Evolutionary conservation across 352 stramenopile genomes (phyloP).

Genomic region (Synura sp.): DNA sequence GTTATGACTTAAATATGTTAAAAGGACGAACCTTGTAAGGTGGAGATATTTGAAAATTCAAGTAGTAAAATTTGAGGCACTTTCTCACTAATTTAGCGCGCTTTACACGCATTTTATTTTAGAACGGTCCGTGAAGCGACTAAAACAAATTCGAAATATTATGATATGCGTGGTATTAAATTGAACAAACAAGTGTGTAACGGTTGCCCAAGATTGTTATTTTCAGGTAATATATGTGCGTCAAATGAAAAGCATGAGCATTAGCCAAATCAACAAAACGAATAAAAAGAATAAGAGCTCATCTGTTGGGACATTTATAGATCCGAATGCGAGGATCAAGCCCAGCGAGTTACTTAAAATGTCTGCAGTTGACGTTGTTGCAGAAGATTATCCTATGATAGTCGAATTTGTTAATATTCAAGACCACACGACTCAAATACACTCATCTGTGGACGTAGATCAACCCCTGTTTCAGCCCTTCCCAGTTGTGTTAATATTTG

Average conservation of each 20-base stretch:
- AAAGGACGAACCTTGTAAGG: conserved; percentile 48
- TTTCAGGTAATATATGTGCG: too few relatives aligned
- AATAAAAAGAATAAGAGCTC: too few relatives aligned
- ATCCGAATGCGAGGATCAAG: background rate
- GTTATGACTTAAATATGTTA: conserved; percentile 12
- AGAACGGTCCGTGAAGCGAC: too few relatives aligned
- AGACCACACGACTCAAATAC: conserved; percentile 56
- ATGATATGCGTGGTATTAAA: too few relatives aligned
- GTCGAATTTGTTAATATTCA: conserved; percentile 54
- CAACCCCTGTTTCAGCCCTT: conserved; percentile 74
- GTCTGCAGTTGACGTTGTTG: background rate
- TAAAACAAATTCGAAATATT: too few relatives aligned
- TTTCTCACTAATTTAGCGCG: conserved; percentile 49
- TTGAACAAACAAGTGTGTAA: too few relatives aligned
- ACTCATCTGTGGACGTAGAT: conserved; percentile 69
- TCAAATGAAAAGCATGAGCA: too few relatives aligned
- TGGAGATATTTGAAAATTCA: conserved; percentile 49
- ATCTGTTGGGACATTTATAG: background rate
- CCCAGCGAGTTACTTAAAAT: background rate
- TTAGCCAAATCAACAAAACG: too few relatives aligned
- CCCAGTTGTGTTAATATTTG: conserved; percentile 75
- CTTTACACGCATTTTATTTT: conserved; percentile 49
- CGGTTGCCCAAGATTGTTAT: too few relatives aligned
- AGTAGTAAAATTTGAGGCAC: conserved; percentile 48
- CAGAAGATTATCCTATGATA: background rate